Evolutionary conservation across 306 rosid species (phyloP), one percentile per base, ranked within the genome.

Genomic region (Fragaria ananassa): DNA sequence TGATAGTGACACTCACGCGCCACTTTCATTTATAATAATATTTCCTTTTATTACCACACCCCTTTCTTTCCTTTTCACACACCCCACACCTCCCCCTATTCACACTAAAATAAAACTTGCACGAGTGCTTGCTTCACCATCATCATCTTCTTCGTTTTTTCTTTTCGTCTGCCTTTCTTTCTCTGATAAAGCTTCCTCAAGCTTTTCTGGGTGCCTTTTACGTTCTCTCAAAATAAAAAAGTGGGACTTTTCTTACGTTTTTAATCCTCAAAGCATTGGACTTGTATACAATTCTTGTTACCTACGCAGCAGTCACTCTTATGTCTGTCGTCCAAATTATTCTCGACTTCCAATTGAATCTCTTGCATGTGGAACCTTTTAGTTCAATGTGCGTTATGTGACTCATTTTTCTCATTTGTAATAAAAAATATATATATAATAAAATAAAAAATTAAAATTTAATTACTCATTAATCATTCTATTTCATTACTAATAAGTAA

Each of bases 91-190:
- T 1, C 45, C 6, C 13, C 19, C 19, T 29, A 0, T 62, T 62
- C 68, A 74, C 77, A 25, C 81, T 71, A 62, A 77, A 79, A 81
- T 71, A 72, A 72, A 76, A 79, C 85, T 68, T 85, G 88, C 96
- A 82, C 94, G 94, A 76, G 86, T 86, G 96, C 81, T 62, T 86
- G 96, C 80, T 57, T 85, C 88, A 57, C 37, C 76, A 70, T 73
- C 76, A 13, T 27, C 66, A 10, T 60, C 75, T 13, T 25, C 47
- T 29, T 29, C 31, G 1, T 29, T 25, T 8, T 17, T 41, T 77
- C 78, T 45, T 78, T 81, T 80, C 67, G 21, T 41, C 74, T 45
- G 76, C 78, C 29, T 58, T 23, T 58, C 65, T 25, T 37, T 85
- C 21, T 80, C 65, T 37, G 82, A 87, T 76, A 70, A 80, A 77